Evolutionary conservation across 371 early-diverging fungal genomes (phyloP).

Genomic region (Mortierella sp.): DNA sequence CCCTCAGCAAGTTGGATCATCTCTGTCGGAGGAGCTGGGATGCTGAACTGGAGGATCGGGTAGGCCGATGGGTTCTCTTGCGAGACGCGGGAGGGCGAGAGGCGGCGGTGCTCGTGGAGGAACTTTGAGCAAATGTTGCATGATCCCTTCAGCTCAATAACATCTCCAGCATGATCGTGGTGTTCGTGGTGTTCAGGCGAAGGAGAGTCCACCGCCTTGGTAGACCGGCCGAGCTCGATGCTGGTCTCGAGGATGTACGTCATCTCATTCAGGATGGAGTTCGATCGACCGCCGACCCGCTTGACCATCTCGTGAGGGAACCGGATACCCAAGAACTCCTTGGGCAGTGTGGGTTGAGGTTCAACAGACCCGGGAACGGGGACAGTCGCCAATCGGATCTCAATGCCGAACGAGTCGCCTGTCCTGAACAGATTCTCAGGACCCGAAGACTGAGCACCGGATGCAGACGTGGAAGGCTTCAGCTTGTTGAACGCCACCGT

Average conservation of each 20-base stretch:
- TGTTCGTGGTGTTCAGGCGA: neutral
- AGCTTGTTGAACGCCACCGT: slow-evolving; percentile 12
- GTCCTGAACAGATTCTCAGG: slow-evolving; percentile 44
- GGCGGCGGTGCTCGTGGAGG: slow-evolving; percentile 15
- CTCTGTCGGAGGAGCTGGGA: slow-evolving; percentile 4
- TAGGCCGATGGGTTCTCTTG: slow-evolving; percentile 17
- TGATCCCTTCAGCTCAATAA: slow-evolving; percentile 15
- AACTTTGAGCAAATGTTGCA: slow-evolving; percentile 28
- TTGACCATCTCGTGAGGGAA: slow-evolving; percentile 34
- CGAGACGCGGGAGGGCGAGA: slow-evolving; percentile 17
- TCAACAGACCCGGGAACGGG: neutral
- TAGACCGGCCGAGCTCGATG: slow-evolving; percentile 27
- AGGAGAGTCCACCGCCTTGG: neutral
- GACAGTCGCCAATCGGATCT: slow-evolving; percentile 26
- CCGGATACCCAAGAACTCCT: slow-evolving; percentile 20
- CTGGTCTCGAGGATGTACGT: slow-evolving; percentile 30
- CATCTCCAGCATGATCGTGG: slow-evolving; percentile 23
- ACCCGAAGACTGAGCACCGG: neutral
- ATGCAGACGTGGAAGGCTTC: neutral
- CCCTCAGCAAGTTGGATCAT: neutral
- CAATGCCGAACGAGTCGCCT: slow-evolving; percentile 33
- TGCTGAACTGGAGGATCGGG: slow-evolving; percentile 36
- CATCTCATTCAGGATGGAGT: slow-evolving; percentile 39
- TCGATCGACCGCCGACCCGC: slow-evolving; percentile 13
- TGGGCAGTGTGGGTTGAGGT: slow-evolving; percentile 12